These are phyloP conservation scores for Lathyrus sativus DNA, from an alignment of 306 rosid species.

Conservation along the genomic window DNA sequence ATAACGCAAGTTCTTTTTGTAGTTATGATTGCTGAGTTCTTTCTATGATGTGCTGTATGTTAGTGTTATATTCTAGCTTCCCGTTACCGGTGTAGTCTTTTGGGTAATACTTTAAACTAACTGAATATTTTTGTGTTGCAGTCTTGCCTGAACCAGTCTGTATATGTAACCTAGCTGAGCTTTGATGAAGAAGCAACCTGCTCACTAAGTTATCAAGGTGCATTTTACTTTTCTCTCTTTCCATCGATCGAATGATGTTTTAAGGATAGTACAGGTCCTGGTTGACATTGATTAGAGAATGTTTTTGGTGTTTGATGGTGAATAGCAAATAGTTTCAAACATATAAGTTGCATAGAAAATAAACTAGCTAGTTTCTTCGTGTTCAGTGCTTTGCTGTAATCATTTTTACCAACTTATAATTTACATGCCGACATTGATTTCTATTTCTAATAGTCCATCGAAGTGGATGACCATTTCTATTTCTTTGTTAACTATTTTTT, in stretches of 20 bases:
- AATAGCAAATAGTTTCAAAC: constrained; percentile 6
- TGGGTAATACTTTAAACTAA: not conserved
- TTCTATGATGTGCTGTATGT: not conserved
- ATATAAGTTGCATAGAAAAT: constrained; percentile 1
- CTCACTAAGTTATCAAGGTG: constrained; percentile 33
- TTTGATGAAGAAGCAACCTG: constrained; percentile 22
- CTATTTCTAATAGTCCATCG: not conserved
- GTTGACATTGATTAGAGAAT: constrained; percentile 6
- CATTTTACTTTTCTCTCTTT: constrained; percentile 15
- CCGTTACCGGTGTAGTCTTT: not conserved
- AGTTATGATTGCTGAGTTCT: not conserved
- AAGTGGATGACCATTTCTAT: not conserved
- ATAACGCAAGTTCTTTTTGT: not conserved
- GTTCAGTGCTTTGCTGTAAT: not conserved
- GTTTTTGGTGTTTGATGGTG: not conserved
- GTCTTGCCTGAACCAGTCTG: constrained; percentile 19
- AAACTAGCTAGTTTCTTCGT: not conserved
- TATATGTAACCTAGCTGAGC: constrained; percentile 6
- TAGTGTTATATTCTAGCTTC: not conserved
- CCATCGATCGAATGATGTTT: not conserved
- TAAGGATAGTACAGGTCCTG: not conserved
- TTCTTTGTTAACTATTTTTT: not conserved
- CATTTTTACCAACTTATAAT: not conserved
- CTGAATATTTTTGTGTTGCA: constrained; percentile 26
- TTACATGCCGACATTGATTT: not conserved